Percentiles rank a stretch among this genome's conserved stretches.
Evolutionary conservation across 495 filamentous ascomycete species (phyloP).

Genomic region (Tuber borchii): DNA sequence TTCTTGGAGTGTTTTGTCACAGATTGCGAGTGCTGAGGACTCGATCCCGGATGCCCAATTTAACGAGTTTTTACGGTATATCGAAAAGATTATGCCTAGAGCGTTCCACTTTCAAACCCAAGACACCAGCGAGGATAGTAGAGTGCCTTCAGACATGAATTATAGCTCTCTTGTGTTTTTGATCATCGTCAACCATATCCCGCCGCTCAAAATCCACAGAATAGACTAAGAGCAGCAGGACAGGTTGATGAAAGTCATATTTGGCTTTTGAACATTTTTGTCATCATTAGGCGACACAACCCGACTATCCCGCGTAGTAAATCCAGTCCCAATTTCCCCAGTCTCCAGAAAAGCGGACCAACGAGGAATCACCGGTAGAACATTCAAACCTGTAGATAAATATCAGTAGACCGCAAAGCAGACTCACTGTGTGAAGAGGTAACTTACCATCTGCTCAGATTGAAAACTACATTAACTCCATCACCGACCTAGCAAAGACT

Average conservation of each 20-base stretch:
- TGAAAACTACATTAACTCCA: slow-evolving; percentile 5
- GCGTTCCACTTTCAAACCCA: too few relatives aligned
- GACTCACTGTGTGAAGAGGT: neutral
- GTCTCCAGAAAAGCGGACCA: neutral
- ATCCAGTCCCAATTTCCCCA: neutral
- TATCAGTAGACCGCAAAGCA: neutral
- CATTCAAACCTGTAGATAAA: neutral
- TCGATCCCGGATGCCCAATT: too few relatives aligned
- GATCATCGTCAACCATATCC: neutral
- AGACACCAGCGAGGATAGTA: neutral
- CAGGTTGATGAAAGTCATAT: slow-evolving; percentile 3
- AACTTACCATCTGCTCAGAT: neutral
- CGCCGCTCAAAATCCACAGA: neutral
- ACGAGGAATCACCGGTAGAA: neutral
- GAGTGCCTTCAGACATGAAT: slow-evolving; percentile 2
- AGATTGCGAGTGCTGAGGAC: too few relatives aligned
- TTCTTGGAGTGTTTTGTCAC: too few relatives aligned
- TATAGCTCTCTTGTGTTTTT: slow-evolving; percentile 2
- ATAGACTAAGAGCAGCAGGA: neutral
- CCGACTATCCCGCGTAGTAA: neutral
- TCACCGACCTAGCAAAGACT: neutral
- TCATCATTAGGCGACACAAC: slow-evolving; percentile 3
- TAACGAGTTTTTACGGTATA: too few relatives aligned
- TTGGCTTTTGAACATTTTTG: neutral
- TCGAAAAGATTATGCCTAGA: too few relatives aligned